A percentile compares a stretch with the other conserved stretches of the same genome.
These are phyloP conservation scores for Camelina laxa DNA, from an alignment of 345 rosid species.

Conservation along the genomic window DNA sequence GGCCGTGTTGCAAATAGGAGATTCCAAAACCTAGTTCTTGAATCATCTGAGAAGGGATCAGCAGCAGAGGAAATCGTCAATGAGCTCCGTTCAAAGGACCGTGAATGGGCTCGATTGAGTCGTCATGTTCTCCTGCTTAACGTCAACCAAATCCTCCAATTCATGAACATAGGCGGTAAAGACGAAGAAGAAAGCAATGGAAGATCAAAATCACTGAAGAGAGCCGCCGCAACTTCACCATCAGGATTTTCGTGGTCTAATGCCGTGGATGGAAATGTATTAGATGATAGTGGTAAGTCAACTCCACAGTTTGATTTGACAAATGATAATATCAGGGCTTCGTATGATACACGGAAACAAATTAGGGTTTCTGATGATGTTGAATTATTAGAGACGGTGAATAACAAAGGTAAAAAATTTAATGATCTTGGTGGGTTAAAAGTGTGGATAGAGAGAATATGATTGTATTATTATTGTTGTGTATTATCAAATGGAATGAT, in stretches of 20 bases:
- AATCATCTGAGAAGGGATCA: background rate
- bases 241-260: background rate
- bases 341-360: background rate
- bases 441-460: too few species aligned
- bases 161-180: background rate
- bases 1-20: background rate
- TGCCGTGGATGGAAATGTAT: background rate
- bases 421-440: conserved; percentile 30
- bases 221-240: background rate
- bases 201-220: background rate
- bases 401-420: background rate
- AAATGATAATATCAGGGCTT: background rate
- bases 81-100: background rate
- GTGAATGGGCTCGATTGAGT: background rate
- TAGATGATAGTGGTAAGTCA: background rate
- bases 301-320: background rate
- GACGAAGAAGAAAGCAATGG: background rate
- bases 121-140: background rate
- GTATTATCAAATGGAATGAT: too few species aligned
- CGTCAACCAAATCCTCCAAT: background rate
- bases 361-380: background rate
- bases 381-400: background rate
- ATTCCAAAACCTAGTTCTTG: background rate
- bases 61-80: background rate
- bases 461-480: too few species aligned